Conservation (phyloP, 345 rosid genomes). For the Pseudoturritis turrita region DNA sequence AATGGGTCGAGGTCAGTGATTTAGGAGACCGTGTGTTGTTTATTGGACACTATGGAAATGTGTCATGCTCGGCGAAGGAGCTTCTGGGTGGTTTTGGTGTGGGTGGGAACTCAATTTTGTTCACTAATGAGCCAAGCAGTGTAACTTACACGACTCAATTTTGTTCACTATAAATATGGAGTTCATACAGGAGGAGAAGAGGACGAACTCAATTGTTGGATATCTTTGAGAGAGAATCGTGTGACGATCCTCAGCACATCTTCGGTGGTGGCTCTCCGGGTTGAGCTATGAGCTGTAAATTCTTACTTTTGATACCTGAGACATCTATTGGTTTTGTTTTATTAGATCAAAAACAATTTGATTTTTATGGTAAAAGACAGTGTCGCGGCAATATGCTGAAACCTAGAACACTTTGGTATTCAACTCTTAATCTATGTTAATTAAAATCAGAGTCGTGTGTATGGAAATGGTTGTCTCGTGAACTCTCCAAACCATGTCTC, state of each 20-base stretch:
- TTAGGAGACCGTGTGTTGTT: background rate
- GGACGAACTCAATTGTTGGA: background rate
- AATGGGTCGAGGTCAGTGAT: background rate
- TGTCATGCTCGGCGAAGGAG: background rate
- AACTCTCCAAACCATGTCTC: too few relatives aligned
- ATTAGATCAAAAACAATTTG: too few relatives aligned
- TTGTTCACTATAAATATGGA: background rate
- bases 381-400: too few relatives aligned
- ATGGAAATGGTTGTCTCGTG: too few relatives aligned
- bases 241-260: background rate
- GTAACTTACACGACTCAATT: too few relatives aligned
- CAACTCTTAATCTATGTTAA: too few relatives aligned
- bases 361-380: too few relatives aligned
- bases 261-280: background rate
- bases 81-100: background rate
- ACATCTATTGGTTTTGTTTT: background rate
- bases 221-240: background rate
- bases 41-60: background rate
- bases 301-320: background rate
- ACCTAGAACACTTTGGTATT: too few relatives aligned
- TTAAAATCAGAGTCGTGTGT: too few relatives aligned
- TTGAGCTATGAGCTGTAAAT: background rate
- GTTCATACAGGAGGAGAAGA: background rate
- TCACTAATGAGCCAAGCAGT: background rate
- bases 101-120: background rate